Percentiles rank a stretch among this genome's conserved stretches.
Conservation (phyloP, 2,329 filamentous ascomycete species). For the Sporothrix sp. region DNA sequence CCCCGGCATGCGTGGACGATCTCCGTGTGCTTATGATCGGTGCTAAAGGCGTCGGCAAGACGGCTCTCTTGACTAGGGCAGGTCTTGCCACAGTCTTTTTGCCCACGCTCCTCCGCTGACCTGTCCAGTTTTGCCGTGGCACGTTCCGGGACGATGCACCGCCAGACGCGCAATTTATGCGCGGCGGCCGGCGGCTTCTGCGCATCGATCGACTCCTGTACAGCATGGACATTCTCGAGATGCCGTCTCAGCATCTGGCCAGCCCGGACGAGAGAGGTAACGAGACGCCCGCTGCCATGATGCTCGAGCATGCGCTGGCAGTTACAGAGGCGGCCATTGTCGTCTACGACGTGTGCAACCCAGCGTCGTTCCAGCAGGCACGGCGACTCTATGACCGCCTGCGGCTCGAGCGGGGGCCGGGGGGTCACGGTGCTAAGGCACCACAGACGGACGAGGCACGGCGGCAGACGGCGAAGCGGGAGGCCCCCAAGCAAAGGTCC, state of each 20-base stretch:
- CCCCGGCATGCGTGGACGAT: conserved; percentile 24
- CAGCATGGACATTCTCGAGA: conserved; percentile 29
- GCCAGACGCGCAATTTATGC: conserved; percentile 22
- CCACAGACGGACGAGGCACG: not conserved
- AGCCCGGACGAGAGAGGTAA: conserved; percentile 16
- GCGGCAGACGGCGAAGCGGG: not conserved
- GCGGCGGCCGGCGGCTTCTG: conserved; percentile 27
- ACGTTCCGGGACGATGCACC: conserved; percentile 20
- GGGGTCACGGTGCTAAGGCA: not conserved
- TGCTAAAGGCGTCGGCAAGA: conserved; percentile 32
- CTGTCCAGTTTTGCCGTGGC: conserved; percentile 25
- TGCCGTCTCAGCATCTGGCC: conserved; percentile 26
- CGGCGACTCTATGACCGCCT: conserved; percentile 22
- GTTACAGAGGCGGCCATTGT: conserved; percentile 33
- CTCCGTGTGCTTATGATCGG: conserved; percentile 32
- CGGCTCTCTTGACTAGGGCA: conserved; percentile 30
- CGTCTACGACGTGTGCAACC: conserved; percentile 26
- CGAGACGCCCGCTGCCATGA: conserved; percentile 12
- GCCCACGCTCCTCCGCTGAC: too few relatives aligned
- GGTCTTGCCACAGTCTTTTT: not conserved
- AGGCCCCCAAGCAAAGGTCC: not conserved
- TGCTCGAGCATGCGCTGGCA: conserved; percentile 29
- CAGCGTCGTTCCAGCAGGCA: conserved; percentile 22
- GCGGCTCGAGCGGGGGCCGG: not conserved
- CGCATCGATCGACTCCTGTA: conserved; percentile 25